These are phyloP conservation scores for Collybia nuda DNA, from an alignment of 768 basidiomycete species.

Conservation along the genomic window DNA sequence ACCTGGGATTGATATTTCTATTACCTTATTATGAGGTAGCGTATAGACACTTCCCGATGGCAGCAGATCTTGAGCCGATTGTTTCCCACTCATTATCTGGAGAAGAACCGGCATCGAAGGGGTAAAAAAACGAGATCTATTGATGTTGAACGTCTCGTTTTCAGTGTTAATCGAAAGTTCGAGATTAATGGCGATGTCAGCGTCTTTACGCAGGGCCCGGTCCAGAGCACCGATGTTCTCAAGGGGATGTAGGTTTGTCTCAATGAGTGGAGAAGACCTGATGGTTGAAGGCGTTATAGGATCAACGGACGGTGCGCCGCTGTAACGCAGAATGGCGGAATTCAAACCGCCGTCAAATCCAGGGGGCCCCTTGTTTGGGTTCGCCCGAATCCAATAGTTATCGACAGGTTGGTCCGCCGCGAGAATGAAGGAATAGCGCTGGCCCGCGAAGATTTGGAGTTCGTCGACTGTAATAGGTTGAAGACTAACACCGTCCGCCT, in stretches of 20 bases:
- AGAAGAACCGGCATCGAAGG: conserved; percentile 42
- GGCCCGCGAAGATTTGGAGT: conserved; percentile 37
- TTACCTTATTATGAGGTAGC: conserved; percentile 37
- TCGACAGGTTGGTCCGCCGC: conserved; percentile 30
- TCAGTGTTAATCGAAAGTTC: conserved; percentile 22
- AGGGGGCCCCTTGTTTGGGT: conserved; percentile 22
- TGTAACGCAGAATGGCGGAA: conserved; percentile 42
- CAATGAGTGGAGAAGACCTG: conserved; percentile 25
- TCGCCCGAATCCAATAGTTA: conserved; percentile 46
- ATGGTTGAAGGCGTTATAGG: conserved; percentile 29
- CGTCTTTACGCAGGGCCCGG: conserved; percentile 25
- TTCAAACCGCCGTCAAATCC: conserved; percentile 34
- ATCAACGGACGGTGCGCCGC: conserved; percentile 22
- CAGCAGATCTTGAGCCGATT: conserved; percentile 30
- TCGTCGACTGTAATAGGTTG: conserved; percentile 34
- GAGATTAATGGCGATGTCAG: conserved; percentile 17
- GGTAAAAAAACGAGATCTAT: conserved; percentile 28
- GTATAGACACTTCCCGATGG: conserved; percentile 39
- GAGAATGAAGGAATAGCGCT: conserved; percentile 45
- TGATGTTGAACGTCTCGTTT: conserved; percentile 24
- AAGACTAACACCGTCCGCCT: conserved; percentile 37
- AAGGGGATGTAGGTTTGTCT: conserved; percentile 32
- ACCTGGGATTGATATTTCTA: conserved; percentile 46
- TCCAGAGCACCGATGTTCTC: conserved; percentile 29
- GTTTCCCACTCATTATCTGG: conserved; percentile 37